A percentile compares a stretch with the other conserved stretches of the same genome.
These are phyloP conservation scores for Stagonosporopsis tanaceti DNA, from an alignment of 2,329 filamentous ascomycete species.

Conservation along the genomic window DNA sequence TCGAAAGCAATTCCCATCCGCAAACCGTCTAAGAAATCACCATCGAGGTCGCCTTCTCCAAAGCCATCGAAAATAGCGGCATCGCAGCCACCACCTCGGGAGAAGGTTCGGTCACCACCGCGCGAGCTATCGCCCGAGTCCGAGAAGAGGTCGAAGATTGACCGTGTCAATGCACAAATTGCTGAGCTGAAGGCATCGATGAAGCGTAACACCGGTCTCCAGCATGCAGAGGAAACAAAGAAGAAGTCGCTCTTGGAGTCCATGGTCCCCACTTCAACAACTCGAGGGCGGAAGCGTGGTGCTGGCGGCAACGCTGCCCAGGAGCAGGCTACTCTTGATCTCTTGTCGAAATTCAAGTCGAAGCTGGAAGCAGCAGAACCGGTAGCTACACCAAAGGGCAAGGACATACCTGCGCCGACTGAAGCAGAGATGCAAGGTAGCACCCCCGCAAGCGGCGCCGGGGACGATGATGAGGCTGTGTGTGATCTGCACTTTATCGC, in stretches of 20 bases:
- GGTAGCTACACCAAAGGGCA: conserved; percentile 49
- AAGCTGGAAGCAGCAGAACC: conserved; percentile 65
- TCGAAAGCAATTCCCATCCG: conserved; percentile 44
- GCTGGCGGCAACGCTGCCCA: conserved; percentile 62
- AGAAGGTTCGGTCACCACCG: conserved; percentile 33
- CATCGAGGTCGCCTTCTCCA: conserved; percentile 36
- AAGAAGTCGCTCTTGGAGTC: conserved; percentile 71
- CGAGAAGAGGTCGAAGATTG: conserved; percentile 58
- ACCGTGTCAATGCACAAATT: conserved; percentile 80
- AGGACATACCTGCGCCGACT: conserved; percentile 28
- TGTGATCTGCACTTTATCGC: conserved; percentile 97
- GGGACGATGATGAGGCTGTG: conserved; percentile 58
- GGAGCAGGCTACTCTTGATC: conserved; percentile 65
- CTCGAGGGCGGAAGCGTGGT: conserved; percentile 73
- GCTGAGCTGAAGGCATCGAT: conserved; percentile 82
- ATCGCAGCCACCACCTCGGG: conserved; percentile 25
- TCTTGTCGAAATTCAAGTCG: conserved; percentile 81
- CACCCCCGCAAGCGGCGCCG: conserved; percentile 10
- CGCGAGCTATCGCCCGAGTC: conserved; percentile 52
- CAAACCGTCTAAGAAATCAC: conserved; percentile 37
- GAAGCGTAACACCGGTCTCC: conserved; percentile 65
- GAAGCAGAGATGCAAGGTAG: conserved; percentile 24
- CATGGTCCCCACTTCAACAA: conserved; percentile 77
- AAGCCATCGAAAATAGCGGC: conserved; percentile 23
- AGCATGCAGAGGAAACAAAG: conserved; percentile 50